A percentile compares a stretch with the other conserved stretches of the same genome.
These are phyloP conservation scores for Kingdonia uniflora DNA, from an alignment of 164 flowering plant genomes.

Conservation along the genomic window DNA sequence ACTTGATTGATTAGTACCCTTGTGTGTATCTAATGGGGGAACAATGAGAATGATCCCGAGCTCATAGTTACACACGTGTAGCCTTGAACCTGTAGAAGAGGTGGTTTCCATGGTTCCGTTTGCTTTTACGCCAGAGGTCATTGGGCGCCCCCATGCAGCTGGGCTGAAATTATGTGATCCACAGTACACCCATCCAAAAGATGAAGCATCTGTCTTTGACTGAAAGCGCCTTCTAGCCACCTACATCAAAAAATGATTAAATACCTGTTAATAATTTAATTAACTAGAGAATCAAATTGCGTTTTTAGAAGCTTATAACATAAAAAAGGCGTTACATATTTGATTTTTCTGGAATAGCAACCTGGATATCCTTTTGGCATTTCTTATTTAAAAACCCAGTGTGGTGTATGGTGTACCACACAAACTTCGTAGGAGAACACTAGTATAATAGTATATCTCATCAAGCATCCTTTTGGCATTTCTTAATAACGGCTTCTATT, in stretches of 20 bases:
- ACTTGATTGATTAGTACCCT: not conserved
- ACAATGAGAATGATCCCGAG: constrained; percentile 67
- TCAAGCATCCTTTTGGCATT: too few relatives aligned
- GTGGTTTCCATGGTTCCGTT: constrained; percentile 10
- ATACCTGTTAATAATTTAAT: too few relatives aligned
- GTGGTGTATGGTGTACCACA: too few relatives aligned
- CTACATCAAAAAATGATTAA: constrained; percentile 26
- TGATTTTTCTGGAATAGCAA: too few relatives aligned
- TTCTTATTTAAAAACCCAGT: too few relatives aligned
- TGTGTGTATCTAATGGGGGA: constrained; percentile 36
- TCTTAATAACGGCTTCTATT: too few relatives aligned
- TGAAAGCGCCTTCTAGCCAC: constrained; percentile 76
- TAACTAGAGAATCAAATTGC: too few relatives aligned
- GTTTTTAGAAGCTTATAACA: too few relatives aligned
- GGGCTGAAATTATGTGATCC: constrained; percentile 95
- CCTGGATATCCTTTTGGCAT: too few relatives aligned
- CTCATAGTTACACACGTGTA: constrained; percentile 78
- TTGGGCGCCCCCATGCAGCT: constrained; percentile 83
- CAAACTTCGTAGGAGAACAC: too few relatives aligned
- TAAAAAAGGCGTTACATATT: too few relatives aligned
- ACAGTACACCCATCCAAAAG: constrained; percentile 88
- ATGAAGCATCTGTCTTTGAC: constrained; percentile 32
- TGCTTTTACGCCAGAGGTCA: constrained; percentile 15
- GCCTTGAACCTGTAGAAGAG: constrained; percentile 25
- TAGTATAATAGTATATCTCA: too few relatives aligned